phyloP scores from a whole-genome alignment of 495 filamentous ascomycete genomes.

The Tuber calosporum region DNA sequence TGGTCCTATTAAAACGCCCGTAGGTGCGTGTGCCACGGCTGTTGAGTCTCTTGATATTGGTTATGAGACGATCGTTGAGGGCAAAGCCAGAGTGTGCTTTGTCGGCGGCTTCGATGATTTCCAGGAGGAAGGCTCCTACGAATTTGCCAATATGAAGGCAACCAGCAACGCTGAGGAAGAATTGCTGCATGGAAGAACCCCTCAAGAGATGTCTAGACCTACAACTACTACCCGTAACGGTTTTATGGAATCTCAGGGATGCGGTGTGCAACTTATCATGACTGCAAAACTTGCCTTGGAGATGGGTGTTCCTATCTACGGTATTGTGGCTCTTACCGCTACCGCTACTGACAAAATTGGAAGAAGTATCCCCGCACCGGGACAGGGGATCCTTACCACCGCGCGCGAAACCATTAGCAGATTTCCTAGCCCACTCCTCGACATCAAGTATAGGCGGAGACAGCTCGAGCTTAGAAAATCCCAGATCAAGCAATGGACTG shows the following conservation, averaged over 20 bases:
- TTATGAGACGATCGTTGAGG: constrained; percentile 94
- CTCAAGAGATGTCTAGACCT: constrained; percentile 93
- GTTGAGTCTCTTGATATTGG: constrained; percentile 97
- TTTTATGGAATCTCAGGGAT: constrained; percentile 99
- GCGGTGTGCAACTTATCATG: constrained; percentile 98
- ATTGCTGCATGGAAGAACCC: constrained; percentile 88
- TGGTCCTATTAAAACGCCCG: constrained; percentile 96
- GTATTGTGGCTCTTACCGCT: constrained; percentile 84
- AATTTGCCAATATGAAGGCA: constrained; percentile 99
- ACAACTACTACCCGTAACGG: constrained; percentile 93
- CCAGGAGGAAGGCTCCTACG: constrained; percentile 97
- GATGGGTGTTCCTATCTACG: constrained; percentile 98
- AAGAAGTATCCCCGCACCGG: constrained; percentile 90
- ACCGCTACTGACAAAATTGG: constrained; percentile 99
- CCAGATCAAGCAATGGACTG: constrained; percentile 92
- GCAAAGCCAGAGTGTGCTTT: constrained; percentile 92
- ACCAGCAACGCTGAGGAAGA: constrained; percentile 96
- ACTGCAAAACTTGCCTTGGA: constrained; percentile 89
- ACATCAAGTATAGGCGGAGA: constrained; percentile 92
- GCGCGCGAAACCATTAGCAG: constrained; percentile 83
- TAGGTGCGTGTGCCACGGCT: constrained; percentile 93
- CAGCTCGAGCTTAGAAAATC: constrained; percentile 86
- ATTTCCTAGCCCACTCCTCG: constrained; percentile 87
- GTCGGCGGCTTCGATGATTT: constrained; percentile 99
- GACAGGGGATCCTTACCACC: constrained; percentile 94